These are phyloP conservation scores for Schizonepeta tenuifolia DNA, from an alignment of 257 asterid species.

Conservation along the genomic window DNA sequence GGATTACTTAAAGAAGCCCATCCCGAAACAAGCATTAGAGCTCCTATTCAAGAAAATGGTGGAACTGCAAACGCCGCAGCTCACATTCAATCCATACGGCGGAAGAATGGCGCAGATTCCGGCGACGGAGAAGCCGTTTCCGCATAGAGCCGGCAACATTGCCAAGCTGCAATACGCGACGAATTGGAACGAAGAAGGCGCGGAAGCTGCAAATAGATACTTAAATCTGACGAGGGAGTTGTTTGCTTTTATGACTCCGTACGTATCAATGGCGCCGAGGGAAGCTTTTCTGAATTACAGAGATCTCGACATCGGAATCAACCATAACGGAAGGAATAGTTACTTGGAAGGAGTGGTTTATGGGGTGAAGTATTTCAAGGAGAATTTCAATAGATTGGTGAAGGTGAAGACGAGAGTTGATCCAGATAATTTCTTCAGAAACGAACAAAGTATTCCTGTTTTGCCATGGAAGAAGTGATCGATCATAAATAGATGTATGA, in stretches of 20 bases:
- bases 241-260: constrained; percentile 47
- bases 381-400: constrained; percentile 50
- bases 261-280: constrained; percentile 47
- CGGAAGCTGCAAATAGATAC: constrained; percentile 36
- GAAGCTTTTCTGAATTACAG: constrained; percentile 49
- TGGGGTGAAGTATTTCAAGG: constrained; percentile 49
- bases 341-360: constrained; percentile 46
- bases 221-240: constrained; percentile 33
- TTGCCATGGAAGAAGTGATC: constrained; percentile 33
- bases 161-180: constrained; percentile 51
- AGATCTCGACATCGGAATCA: constrained; percentile 51
- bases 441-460: constrained; percentile 27
- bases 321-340: constrained; percentile 37
- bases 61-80: constrained; percentile 39
- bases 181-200: constrained; percentile 49
- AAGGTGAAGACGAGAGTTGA: constrained; percentile 43
- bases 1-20: constrained; percentile 52
- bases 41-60: constrained; percentile 54
- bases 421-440: constrained; percentile 14
- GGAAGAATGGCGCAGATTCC: constrained; percentile 52
- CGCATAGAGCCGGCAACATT: constrained; percentile 51
- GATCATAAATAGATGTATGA: too few relatives aligned
- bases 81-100: constrained; percentile 51
- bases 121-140: constrained; percentile 47
- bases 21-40: constrained; percentile 49